Evolutionary conservation across 495 filamentous ascomycete species (phyloP).

Genomic region (Tuber umbilicatum): DNA sequence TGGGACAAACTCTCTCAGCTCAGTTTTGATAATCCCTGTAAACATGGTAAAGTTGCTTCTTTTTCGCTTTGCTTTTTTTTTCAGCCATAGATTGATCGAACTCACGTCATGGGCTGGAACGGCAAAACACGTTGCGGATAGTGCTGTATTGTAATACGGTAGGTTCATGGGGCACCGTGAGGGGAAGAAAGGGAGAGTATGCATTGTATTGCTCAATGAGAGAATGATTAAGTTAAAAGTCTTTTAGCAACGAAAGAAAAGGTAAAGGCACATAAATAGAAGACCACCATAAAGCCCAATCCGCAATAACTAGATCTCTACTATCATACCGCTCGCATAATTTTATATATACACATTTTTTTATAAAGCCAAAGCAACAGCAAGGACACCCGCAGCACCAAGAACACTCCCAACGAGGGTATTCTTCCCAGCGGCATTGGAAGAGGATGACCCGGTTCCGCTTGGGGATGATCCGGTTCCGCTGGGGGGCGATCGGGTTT

Average conservation of each 20-base stretch:
- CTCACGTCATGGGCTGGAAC: neutral
- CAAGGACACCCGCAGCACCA: slow-evolving; percentile 24
- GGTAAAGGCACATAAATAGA: neutral
- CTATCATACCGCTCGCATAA: neutral
- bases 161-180: too few species aligned
- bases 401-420: slow-evolving; percentile 19
- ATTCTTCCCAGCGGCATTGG: slow-evolving; percentile 13
- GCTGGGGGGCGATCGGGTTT: neutral
- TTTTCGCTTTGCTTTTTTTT: neutral
- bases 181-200: neutral
- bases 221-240: neutral
- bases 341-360: neutral
- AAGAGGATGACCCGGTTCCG: neutral
- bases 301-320: neutral
- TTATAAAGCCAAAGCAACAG: slow-evolving; percentile 26
- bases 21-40: neutral
- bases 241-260: neutral
- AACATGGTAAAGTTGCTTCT: neutral
- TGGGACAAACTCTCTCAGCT: too few species aligned
- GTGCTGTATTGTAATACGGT: neutral
- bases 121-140: neutral
- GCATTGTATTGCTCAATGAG: neutral
- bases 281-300: neutral
- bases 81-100: neutral
- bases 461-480: neutral